Base-by-base conservation (phyloP, 1,284 basidiomycete species). In the Ceratobasidium sp. region DNA sequence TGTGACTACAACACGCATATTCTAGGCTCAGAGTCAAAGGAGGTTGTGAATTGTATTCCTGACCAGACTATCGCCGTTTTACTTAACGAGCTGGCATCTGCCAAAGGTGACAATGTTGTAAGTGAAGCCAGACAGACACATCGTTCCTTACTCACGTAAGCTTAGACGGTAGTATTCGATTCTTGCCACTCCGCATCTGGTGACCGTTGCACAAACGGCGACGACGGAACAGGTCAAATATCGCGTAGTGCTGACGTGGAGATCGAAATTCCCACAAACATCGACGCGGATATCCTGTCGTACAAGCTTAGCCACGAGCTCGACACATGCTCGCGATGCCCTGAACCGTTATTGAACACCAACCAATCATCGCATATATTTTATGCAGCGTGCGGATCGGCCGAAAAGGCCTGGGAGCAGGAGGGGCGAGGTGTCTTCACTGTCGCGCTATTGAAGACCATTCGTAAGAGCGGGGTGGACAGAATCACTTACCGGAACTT, bases 381-480 rank as follows among this genome's bases (percentile, higher is more conserved):
- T 11, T 8, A 35, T 7, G 55, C 55, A 5, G 55, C 55, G 11
- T 58, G 55, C 26, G 32, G 55, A 16, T 38, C 55, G 3, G 35
- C 32, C 35, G 30, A 41, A n/a, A 4, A 13, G 18, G 28, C 55
- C 4, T 58, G 32, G 28, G 55, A 58, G n/a, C 6, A 35, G 3
- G 18, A 58, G 28, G 28, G 55, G 2, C 26, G 89, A 14, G 89
- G 89, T 0, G 82, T 81, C 74, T 87, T 91, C 77, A 91, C 89
- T 2, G 80, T 80, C 54, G 82, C 82, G 16, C 82, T 91, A 43
- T 79, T 91, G 32, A 79, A 84, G 30, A 81, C 84, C 41, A 84
- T 83, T 62, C 80, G 84, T 38, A 78, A 79, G 49, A 77, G 83
- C 14, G 83, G 87, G 0, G 80, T 90, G 35, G 88, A 90, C 75